A percentile compares a stretch with the other conserved stretches of the same genome.
phyloP scores from a whole-genome alignment of 2,329 filamentous ascomycete species.

The Pseudopithomyces chartarum region DNA sequence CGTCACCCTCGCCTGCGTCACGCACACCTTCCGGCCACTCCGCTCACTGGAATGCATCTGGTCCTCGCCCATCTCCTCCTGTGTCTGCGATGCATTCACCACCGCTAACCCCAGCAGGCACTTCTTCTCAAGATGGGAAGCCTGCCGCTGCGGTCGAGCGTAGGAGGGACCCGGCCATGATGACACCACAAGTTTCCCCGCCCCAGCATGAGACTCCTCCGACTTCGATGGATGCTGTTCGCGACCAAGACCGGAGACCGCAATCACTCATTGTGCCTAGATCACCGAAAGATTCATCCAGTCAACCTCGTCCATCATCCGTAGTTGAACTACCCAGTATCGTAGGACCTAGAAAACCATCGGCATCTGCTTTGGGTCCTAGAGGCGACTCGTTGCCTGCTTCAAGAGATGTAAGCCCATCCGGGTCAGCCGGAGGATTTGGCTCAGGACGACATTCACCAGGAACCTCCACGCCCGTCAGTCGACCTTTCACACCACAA shows the following conservation, averaged over 20 bases:
- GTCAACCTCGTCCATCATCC: constrained; percentile 48
- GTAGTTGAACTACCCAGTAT: constrained; percentile 50
- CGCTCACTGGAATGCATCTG: constrained; percentile 57
- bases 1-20: constrained; percentile 53
- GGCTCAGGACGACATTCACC: constrained; percentile 51
- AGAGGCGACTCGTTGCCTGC: constrained; percentile 58
- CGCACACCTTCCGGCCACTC: constrained; percentile 61
- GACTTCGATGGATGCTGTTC: constrained; percentile 44
- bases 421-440: constrained; percentile 58
- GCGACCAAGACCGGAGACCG: constrained; percentile 24
- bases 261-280: constrained; percentile 28
- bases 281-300: constrained; percentile 37
- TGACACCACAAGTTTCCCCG: constrained; percentile 62
- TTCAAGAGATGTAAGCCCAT: constrained; percentile 67
- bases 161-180: constrained; percentile 53
- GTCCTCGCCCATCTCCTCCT: constrained; percentile 70
- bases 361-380: constrained; percentile 62
- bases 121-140: constrained; percentile 62
- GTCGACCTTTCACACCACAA: constrained; percentile 76
- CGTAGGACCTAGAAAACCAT: constrained; percentile 54
- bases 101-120: constrained; percentile 84
- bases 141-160: constrained; percentile 37
- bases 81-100: constrained; percentile 80
- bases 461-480: constrained; percentile 60
- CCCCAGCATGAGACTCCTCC: constrained; percentile 61